Conservation (phyloP, 371 early-diverging fungal genomes). For the Mycotypha africana region DNA sequence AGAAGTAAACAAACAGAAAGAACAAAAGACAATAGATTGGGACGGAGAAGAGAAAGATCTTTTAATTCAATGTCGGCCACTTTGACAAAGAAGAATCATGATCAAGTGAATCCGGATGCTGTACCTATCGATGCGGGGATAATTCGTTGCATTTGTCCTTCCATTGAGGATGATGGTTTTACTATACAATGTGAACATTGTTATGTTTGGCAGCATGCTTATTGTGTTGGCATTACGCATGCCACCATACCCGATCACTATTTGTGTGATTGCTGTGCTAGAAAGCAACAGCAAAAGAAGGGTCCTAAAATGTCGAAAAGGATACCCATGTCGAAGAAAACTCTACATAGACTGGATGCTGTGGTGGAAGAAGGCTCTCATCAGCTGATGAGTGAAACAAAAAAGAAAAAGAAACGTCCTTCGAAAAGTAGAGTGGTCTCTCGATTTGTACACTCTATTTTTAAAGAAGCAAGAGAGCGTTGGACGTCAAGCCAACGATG, state of each 20-base stretch:
- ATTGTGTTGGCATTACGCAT: slow-evolving; percentile 12
- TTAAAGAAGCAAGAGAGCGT: slow-evolving; percentile 19
- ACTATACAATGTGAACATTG: slow-evolving; percentile 34
- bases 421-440: slow-evolving; percentile 15
- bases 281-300: no score
- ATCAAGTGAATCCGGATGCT: no score
- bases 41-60: no score
- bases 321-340: slow-evolving; percentile 12
- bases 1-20: no score
- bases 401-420: slow-evolving; percentile 2
- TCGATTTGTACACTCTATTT: slow-evolving; percentile 14
- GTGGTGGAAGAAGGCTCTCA: slow-evolving; percentile 4
- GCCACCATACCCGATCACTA: slow-evolving; percentile 72
- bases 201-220: slow-evolving; percentile 9
- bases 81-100: no score
- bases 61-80: no score
- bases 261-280: slow-evolving; percentile 76
- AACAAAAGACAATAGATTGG: no score
- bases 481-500: slow-evolving; percentile 9
- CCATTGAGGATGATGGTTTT: slow-evolving; percentile 95
- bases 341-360: slow-evolving; percentile 9
- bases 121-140: background rate
- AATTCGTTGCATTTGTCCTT: slow-evolving; percentile 94
- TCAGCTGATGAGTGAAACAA: background rate
- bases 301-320: slow-evolving; percentile 46